Evolutionary conservation across 192 early-diverging fungal genomes (phyloP).

Genomic region (Rhizoclosmatium sp.): DNA sequence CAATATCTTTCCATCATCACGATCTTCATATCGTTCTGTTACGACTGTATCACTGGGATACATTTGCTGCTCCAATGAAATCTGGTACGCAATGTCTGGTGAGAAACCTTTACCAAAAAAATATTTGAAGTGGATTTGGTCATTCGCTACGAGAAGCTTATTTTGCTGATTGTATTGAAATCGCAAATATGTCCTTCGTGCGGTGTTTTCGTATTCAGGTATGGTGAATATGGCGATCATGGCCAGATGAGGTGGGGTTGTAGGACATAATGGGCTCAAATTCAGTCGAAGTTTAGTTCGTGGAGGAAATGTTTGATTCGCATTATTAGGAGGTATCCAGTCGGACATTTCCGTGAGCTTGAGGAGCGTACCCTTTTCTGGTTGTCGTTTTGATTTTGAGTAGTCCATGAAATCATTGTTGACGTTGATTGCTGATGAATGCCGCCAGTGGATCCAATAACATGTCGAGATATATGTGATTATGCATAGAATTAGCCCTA

Average conservation of each 20-base stretch:
- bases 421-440: no score
- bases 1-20: conserved; percentile 24
- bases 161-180: not conserved
- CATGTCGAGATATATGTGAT: no score
- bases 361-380: not conserved
- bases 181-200: conserved; percentile 18
- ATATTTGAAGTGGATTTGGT: conserved; percentile 9
- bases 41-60: not conserved
- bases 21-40: conserved; percentile 10
- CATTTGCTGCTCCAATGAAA: not conserved
- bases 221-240: conserved; percentile 14
- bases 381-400: not conserved
- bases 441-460: no score
- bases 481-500: not conserved
- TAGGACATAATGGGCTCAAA: not conserved
- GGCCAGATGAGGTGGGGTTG: not conserved
- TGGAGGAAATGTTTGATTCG: not conserved
- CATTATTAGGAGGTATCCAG: not conserved
- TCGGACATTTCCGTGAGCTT: not conserved
- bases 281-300: not conserved
- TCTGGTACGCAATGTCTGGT: not conserved
- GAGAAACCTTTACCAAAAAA: not conserved
- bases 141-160: not conserved
- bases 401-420: not conserved
- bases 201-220: not conserved